Percentiles rank a stretch among this genome's conserved stretches.
Evolutionary conservation across 805 yeast genomes (phyloP).

Genomic region (Brettanomyces sp.): DNA sequence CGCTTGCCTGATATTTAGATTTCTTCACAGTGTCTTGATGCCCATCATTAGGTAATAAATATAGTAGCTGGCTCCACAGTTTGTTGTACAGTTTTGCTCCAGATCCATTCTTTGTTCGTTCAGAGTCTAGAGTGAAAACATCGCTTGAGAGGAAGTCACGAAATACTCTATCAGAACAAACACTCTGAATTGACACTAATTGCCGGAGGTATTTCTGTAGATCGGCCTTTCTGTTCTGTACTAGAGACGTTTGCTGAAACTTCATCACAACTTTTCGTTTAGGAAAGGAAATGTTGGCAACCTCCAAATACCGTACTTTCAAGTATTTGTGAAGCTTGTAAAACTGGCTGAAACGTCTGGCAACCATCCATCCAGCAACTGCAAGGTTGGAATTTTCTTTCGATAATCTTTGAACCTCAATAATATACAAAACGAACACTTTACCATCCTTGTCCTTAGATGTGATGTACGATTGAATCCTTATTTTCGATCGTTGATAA

Average conservation of each 20-base stretch:
- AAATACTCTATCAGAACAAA: constrained; percentile 66
- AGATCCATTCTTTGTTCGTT: constrained; percentile 10
- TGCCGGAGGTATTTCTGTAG: constrained; percentile 54
- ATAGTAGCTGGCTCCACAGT: constrained; percentile 17
- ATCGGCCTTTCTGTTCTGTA: constrained; percentile 52
- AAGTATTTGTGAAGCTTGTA: constrained; percentile 60
- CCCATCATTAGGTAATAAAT: background rate
- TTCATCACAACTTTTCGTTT: constrained; percentile 60
- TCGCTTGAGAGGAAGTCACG: constrained; percentile 74
- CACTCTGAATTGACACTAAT: constrained; percentile 51
- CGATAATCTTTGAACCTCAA: constrained; percentile 56
- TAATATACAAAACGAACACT: constrained; percentile 61
- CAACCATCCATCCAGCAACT: constrained; percentile 82
- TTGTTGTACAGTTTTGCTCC: constrained; percentile 25
- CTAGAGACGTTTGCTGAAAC: constrained; percentile 54
- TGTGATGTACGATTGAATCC: constrained; percentile 44
- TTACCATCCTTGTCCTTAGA: constrained; percentile 44
- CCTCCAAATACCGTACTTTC: constrained; percentile 40
- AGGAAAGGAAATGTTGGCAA: constrained; percentile 43
- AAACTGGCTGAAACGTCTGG: constrained; percentile 81
- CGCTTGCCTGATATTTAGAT: no score
- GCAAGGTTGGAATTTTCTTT: constrained; percentile 25
- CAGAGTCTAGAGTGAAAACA: constrained; percentile 29
- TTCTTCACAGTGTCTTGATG: background rate
- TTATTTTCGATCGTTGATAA: constrained; percentile 52